Evolutionary conservation across 2,329 filamentous ascomycete species (phyloP).

Genomic region (Camptophora hylomeconis): DNA sequence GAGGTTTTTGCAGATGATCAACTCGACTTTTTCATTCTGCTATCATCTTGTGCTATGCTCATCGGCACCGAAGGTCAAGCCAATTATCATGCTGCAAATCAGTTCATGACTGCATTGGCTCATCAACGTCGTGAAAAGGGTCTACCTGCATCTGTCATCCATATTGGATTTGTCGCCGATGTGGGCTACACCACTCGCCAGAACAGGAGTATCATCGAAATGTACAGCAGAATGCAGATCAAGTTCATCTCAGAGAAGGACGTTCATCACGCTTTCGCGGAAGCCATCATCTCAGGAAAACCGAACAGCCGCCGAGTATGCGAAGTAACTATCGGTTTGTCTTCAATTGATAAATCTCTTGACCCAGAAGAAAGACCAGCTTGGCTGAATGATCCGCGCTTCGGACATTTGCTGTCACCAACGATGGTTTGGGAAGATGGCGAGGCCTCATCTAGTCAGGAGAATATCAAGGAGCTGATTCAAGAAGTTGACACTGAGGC

Average conservation of each 20-base stretch:
- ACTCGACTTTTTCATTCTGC: conserved; percentile 32
- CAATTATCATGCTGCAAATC: conserved; percentile 12
- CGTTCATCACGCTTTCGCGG: conserved; percentile 1
- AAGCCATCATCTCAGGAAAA: conserved; percentile 4
- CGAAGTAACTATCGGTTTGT: conserved; percentile 3
- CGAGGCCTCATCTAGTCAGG: background rate
- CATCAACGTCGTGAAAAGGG: conserved; percentile 10
- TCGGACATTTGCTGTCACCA: background rate
- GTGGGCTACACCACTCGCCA: conserved; percentile 9
- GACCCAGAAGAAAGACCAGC: conserved; percentile 5
- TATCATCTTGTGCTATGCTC: conserved; percentile 27
- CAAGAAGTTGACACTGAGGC: conserved; percentile 2
- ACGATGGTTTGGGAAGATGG: background rate
- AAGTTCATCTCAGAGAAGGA: conserved; percentile 3
- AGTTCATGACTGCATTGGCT: conserved; percentile 18
- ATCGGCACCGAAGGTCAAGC: conserved; percentile 20
- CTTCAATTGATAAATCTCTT: conserved; percentile 5
- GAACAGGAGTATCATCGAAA: conserved; percentile 1
- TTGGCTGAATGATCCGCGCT: conserved; percentile 6
- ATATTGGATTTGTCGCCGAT: conserved; percentile 17
- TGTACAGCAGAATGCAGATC: conserved; percentile 1
- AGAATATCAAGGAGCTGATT: conserved; percentile 4
- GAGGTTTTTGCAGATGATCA: conserved; percentile 13
- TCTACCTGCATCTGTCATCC: conserved; percentile 11
- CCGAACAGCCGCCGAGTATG: too few relatives aligned